Evolutionary conservation across 2,329 filamentous ascomycete genomes (phyloP).

Genomic region (Diaporthe destruens): DNA sequence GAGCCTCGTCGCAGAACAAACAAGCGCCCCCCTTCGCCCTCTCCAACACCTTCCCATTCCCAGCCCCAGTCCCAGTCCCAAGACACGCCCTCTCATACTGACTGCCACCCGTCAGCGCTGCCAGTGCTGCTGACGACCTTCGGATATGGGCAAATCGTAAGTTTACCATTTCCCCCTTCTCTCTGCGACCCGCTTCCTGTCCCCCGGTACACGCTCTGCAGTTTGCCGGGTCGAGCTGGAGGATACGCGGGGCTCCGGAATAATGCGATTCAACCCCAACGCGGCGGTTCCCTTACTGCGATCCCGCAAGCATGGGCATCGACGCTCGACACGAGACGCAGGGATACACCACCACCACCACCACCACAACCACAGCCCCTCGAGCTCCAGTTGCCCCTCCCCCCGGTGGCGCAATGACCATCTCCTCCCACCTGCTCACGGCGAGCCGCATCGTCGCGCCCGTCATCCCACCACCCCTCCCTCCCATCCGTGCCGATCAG

Average conservation of each 20-base stretch:
- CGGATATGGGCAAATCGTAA: slow-evolving; percentile 67
- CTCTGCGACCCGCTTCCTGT: not conserved
- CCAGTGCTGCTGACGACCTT: slow-evolving; percentile 36
- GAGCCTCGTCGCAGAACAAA: slow-evolving; percentile 22
- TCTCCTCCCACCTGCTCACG: not conserved
- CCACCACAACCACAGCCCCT: not conserved
- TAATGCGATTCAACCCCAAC: slow-evolving; percentile 30
- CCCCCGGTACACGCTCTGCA: not conserved
- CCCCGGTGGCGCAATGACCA: slow-evolving; percentile 26
- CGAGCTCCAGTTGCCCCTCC: slow-evolving; percentile 29
- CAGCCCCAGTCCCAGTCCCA: slow-evolving; percentile 8
- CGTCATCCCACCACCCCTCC: not conserved
- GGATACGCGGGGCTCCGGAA: slow-evolving; percentile 7
- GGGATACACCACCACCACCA: slow-evolving; percentile 17
- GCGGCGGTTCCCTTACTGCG: slow-evolving; percentile 7
- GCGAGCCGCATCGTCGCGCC: not conserved
- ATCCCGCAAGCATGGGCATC: slow-evolving; percentile 20
- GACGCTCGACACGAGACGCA: slow-evolving; percentile 17
- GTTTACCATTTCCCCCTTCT: slow-evolving; percentile 47
- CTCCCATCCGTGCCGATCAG: not conserved
- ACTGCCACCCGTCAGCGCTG: slow-evolving; percentile 11
- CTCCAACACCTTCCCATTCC: not conserved
- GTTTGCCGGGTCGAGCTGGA: slow-evolving; percentile 2
- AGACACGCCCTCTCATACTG: not conserved
- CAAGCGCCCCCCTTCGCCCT: slow-evolving; percentile 8